Evolutionary conservation across 179 eudicot species (phyloP).

Genomic region (Corrigiola litoralis): DNA sequence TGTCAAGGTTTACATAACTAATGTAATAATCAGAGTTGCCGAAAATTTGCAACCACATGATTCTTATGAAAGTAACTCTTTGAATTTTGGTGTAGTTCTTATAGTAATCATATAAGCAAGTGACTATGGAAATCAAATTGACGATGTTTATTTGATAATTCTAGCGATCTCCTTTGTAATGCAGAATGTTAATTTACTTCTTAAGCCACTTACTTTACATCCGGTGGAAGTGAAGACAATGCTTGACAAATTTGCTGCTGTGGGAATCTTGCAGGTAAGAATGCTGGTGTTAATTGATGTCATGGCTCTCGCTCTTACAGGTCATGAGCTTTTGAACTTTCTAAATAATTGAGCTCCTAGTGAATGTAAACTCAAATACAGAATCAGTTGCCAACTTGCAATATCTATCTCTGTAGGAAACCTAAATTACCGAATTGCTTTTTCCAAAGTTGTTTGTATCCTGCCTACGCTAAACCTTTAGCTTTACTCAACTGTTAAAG

Average conservation of each 20-base stretch:
- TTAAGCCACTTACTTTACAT: constrained; percentile 60
- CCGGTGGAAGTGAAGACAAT: constrained; percentile 62
- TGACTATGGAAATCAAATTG: not conserved
- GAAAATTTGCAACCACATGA: no score
- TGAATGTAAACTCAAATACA: not conserved
- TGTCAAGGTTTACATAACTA: no score
- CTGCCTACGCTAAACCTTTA: no score
- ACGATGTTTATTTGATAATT: not conserved
- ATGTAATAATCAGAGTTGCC: no score
- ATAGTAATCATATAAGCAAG: not conserved
- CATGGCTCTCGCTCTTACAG: no score
- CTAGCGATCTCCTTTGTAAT: not conserved
- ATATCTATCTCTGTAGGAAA: no score
- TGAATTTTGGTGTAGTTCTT: not conserved
- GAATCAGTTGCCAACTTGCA: no score
- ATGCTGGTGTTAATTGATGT: not conserved
- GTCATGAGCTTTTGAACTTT: not conserved
- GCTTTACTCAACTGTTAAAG: not conserved
- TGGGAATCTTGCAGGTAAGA: constrained; percentile 86
- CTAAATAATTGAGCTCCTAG: not conserved
- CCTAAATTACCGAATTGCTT: no score
- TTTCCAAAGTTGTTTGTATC: not conserved
- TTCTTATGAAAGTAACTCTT: not conserved
- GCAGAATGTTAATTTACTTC: constrained; percentile 62
- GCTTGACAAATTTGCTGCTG: constrained; percentile 90